phyloP scores from a whole-genome alignment of 345 rosid genomes.

The Gossypioides kirkii region DNA sequence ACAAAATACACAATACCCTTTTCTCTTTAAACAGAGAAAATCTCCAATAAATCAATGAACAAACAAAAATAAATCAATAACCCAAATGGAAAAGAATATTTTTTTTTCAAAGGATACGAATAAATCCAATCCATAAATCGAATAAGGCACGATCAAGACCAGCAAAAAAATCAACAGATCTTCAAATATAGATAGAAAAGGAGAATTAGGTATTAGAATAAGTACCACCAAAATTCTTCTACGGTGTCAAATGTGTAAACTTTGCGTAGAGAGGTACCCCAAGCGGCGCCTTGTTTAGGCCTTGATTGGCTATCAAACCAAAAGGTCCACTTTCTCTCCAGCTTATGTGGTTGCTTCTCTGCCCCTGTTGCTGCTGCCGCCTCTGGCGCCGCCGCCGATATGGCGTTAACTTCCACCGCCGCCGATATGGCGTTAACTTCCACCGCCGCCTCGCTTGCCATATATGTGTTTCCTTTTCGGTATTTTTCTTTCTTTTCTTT shows the following conservation, averaged over 20 bases:
- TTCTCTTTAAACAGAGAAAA: background rate
- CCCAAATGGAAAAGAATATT: background rate
- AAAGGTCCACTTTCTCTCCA: slow-evolving; percentile 83
- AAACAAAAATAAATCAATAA: background rate
- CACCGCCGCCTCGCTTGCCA: slow-evolving; percentile 47
- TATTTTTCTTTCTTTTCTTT: background rate
- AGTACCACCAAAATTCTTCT: slow-evolving; percentile 92
- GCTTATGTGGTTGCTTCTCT: slow-evolving; percentile 48
- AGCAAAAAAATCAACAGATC: background rate
- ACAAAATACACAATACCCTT: background rate
- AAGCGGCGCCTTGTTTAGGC: slow-evolving; percentile 69
- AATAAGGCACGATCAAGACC: background rate
- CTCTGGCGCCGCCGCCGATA: slow-evolving; percentile 21
- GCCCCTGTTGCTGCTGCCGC: slow-evolving; percentile 20
- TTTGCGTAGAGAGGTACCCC: slow-evolving; percentile 80
- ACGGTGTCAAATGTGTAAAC: slow-evolving; percentile 84
- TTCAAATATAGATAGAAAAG: background rate
- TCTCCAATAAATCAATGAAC: background rate
- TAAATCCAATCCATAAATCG: background rate
- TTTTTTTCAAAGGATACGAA: background rate
- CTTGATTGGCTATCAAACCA: slow-evolving; percentile 86
- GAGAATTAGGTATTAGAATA: slow-evolving; percentile 13
- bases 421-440: slow-evolving; percentile 27
- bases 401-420: slow-evolving; percentile 11
- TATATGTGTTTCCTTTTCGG: background rate